Base-by-base conservation (phyloP, 176 grass and related monocot genomes). In the Juncus effusus region DNA sequence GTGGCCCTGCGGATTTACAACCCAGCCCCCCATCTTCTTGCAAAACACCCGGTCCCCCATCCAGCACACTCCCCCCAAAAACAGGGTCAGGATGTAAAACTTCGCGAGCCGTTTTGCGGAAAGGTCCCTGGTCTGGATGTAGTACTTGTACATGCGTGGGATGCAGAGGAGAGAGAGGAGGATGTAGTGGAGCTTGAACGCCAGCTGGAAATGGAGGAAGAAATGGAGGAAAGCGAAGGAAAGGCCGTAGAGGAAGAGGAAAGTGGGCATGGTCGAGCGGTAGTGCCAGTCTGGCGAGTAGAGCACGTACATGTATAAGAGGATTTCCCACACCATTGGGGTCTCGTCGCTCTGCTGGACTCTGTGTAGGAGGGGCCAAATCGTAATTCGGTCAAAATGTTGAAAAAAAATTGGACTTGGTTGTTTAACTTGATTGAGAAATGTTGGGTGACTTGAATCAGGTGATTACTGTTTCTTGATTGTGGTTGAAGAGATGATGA, bases 251-350 rank as follows among this genome's bases (percentile, higher is more conserved):
- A 94, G 67, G 63, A 94, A 81, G 56, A 94, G 85, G 71, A 94
- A 94, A 73, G 89, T 94, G 9, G 89, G 89, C 79, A 94, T 88
- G n/a, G 89, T 94, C 62, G 84, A 85, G 72, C 76, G 71, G 58
- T 94, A 94, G 70, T 94, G 85, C 89, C 89, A 94, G 28, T 94
- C 89, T 16, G 89, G 89, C 68, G 89, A 88, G 81, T 94, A 94
- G n/a, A 94, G 89, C 36, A 94, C 89, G 39, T 94, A 94, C 0
- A 94, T 69, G 50, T 94, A 94, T 10, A 94, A 68, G 12, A 94
- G 85, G 39, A 94, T 88, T 16, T 94, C 89, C 89, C 89, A 94
- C 15, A 94, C 85, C 89, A 88, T 94, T 3, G 89, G 89, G 41
- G 89, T 88, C 72, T 94, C 89, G 2, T 94, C 89, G 72, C 89